Conservation (phyloP, 2,329 filamentous ascomycete genomes). For the Paraphaeosphaeria minitans region DNA sequence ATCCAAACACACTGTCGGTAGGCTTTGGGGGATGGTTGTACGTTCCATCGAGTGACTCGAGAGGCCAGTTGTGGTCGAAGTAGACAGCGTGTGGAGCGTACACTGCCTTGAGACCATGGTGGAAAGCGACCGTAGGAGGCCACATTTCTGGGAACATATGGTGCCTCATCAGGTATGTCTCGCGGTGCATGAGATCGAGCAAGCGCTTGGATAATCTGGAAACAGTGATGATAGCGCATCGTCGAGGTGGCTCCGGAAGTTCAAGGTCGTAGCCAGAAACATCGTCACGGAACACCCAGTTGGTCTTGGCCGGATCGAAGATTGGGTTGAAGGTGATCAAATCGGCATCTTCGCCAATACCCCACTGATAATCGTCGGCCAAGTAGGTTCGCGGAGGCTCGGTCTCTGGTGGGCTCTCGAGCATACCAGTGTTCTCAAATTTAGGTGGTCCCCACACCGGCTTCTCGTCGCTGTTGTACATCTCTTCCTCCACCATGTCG, state of each 20-base stretch:
- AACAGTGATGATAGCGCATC: conserved; percentile 79
- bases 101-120: conserved; percentile 79
- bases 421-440: conserved; percentile 56
- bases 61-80: conserved; percentile 74
- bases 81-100: conserved; percentile 80
- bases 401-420: conserved; percentile 66
- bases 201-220: conserved; percentile 73
- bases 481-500: conserved; percentile 64
- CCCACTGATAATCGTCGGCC: conserved; percentile 73
- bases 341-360: conserved; percentile 76
- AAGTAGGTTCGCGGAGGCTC: conserved; percentile 64
- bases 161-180: conserved; percentile 74
- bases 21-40: conserved; percentile 56
- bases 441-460: conserved; percentile 69
- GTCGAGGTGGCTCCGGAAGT: conserved; percentile 66
- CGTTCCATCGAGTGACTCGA: conserved; percentile 52
- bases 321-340: conserved; percentile 78
- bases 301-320: conserved; percentile 73
- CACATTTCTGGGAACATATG: conserved; percentile 80
- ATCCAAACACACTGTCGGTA: conserved; percentile 55
- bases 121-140: conserved; percentile 71
- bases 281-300: conserved; percentile 73
- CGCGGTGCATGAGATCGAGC: conserved; percentile 76
- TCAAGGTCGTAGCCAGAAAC: conserved; percentile 68
- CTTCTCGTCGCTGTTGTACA: conserved; percentile 52